phyloP scores from a whole-genome alignment of 768 basidiomycete species.

The Boletus reticuloceps region DNA sequence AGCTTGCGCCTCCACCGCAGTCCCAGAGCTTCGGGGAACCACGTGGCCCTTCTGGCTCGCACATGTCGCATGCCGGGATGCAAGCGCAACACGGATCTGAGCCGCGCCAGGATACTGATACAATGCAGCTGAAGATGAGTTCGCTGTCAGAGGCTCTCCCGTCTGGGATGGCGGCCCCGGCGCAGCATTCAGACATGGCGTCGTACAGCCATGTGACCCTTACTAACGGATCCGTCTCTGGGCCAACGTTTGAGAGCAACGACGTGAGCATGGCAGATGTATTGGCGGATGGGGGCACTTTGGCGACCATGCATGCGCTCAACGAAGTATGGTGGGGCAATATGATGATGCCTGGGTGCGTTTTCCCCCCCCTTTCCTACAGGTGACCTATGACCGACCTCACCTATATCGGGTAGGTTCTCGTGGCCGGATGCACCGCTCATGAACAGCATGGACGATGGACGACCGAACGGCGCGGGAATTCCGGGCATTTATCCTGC shows the following conservation, averaged over 20 bases:
- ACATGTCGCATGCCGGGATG: constrained; percentile 17
- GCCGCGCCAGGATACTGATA: constrained; percentile 22
- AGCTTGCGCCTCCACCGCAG: constrained; percentile 20
- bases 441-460: constrained; percentile 22
- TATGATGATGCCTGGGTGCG: constrained; percentile 81
- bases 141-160: not conserved
- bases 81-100: constrained; percentile 13
- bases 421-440: constrained; percentile 32
- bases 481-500: constrained; percentile 19
- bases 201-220: constrained; percentile 35
- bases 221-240: not conserved
- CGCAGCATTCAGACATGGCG: constrained; percentile 39
- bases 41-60: constrained; percentile 32
- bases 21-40: constrained; percentile 15
- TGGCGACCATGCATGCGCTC: constrained; percentile 72
- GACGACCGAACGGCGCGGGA: constrained; percentile 1
- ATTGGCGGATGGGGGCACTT: constrained; percentile 47
- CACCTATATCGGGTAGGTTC: constrained; percentile 17
- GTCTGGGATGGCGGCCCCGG: not conserved
- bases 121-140: constrained; percentile 31
- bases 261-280: constrained; percentile 27
- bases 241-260: not conserved
- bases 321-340: constrained; percentile 73
- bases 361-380: not conserved
- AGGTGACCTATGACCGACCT: too few relatives aligned